phyloP scores from a whole-genome alignment of 441 rosid genomes.

The Bruguiera hainesii region DNA sequence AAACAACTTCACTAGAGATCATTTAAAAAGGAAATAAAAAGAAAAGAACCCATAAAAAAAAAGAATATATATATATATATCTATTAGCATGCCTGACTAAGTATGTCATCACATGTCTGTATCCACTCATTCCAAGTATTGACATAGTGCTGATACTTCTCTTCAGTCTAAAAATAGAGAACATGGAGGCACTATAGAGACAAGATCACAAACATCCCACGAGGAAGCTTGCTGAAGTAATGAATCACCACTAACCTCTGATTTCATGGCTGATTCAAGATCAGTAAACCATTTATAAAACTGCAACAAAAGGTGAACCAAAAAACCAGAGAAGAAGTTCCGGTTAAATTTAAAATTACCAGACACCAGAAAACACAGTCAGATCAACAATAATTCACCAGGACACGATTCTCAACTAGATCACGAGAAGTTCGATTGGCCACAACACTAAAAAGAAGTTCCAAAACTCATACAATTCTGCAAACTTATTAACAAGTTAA shows the following conservation, averaged over 20 bases:
- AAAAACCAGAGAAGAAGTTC: neutral
- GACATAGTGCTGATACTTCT: constrained; percentile 91
- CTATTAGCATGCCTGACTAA: constrained; percentile 45
- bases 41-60: neutral
- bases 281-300: constrained; percentile 96
- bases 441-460: no score
- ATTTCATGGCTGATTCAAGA: constrained; percentile 97
- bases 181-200: constrained; percentile 17
- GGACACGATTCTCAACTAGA: no score
- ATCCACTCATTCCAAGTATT: constrained; percentile 73
- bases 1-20: neutral
- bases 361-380: neutral
- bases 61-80: neutral
- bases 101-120: constrained; percentile 78
- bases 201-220: neutral
- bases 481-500: neutral
- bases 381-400: no score
- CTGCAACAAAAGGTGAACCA: constrained; percentile 33
- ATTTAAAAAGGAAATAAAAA: constrained; percentile 13
- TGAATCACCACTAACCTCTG: constrained; percentile 70
- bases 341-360: constrained; percentile 4
- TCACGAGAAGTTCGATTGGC: no score
- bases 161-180: constrained; percentile 64
- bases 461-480: neutral
- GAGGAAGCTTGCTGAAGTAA: constrained; percentile 12